Evolutionary conservation across 192 early-diverging fungal species (phyloP).

Genomic region (Linnemannia elongata): DNA sequence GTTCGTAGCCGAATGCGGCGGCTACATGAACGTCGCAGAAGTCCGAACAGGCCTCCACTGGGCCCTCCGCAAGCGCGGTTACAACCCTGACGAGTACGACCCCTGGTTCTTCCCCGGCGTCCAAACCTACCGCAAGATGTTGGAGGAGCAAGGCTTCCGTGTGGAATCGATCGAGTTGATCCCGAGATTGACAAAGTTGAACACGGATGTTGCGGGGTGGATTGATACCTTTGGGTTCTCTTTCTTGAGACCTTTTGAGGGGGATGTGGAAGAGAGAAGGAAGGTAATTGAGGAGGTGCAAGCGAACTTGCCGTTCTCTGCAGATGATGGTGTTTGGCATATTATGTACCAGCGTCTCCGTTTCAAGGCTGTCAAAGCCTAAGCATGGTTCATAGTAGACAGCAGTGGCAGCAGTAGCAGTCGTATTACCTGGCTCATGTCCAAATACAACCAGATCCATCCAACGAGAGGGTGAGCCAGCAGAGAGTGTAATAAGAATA

Average conservation of each 20-base stretch:
- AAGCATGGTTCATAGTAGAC: neutral
- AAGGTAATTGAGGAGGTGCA: constrained; percentile 37
- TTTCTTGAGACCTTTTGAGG: constrained; percentile 65
- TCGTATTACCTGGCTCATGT: neutral
- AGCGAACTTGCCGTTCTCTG: constrained; percentile 32
- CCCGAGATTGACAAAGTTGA: constrained; percentile 68
- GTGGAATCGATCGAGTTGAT: constrained; percentile 60
- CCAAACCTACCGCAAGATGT: constrained; percentile 61
- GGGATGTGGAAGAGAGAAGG: constrained; percentile 35
- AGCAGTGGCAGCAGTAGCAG: neutral
- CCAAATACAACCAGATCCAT: neutral
- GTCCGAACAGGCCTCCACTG: constrained; percentile 24
- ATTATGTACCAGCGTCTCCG: constrained; percentile 56
- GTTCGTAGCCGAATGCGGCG: constrained; percentile 66
- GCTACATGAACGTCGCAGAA: constrained; percentile 38
- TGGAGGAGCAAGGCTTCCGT: constrained; percentile 66
- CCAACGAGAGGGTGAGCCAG: neutral
- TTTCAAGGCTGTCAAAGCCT: constrained; percentile 48
- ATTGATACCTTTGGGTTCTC: constrained; percentile 76
- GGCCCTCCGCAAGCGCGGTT: constrained; percentile 62
- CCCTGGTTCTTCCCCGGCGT: constrained; percentile 63
- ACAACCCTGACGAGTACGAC: constrained; percentile 41
- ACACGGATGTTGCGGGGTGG: constrained; percentile 73
- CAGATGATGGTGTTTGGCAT: constrained; percentile 43
- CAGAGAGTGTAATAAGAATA: neutral